phyloP scores from a whole-genome alignment of 805 yeast species.

The Pichia deserticola region DNA sequence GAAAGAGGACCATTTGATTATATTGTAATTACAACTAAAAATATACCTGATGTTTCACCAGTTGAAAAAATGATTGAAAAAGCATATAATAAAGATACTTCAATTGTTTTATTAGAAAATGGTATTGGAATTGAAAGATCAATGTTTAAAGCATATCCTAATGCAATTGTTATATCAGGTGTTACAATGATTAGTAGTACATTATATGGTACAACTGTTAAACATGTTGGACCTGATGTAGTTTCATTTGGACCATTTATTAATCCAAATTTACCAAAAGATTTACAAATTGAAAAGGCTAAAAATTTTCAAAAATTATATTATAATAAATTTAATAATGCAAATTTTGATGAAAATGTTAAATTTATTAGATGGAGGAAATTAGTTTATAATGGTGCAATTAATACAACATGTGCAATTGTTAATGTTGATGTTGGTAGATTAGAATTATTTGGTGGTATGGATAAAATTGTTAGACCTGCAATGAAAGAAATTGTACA shows the following conservation, averaged over 20 bases:
- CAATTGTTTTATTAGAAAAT: slow-evolving; percentile 33
- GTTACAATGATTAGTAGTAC: slow-evolving; percentile 32
- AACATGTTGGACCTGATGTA: slow-evolving; percentile 30
- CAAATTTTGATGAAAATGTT: slow-evolving; percentile 29
- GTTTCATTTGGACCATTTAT: slow-evolving; percentile 31
- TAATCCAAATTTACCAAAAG: slow-evolving; percentile 23
- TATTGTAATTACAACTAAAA: slow-evolving; percentile 55
- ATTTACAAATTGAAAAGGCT: slow-evolving; percentile 25
- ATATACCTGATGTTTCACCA: slow-evolving; percentile 53
- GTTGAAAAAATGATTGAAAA: slow-evolving; percentile 31
- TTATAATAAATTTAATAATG: slow-evolving; percentile 24
- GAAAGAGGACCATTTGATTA: slow-evolving; percentile 40
- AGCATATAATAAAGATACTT: slow-evolving; percentile 24
- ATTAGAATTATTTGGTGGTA: slow-evolving; percentile 24
- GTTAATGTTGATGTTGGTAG: slow-evolving; percentile 36
- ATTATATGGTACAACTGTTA: slow-evolving; percentile 24
- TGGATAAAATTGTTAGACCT: slow-evolving; percentile 26
- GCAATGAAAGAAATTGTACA: slow-evolving; percentile 38
- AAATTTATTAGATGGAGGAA: slow-evolving; percentile 40
- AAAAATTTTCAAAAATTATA: slow-evolving; percentile 29
- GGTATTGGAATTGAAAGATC: slow-evolving; percentile 34
- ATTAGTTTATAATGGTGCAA: slow-evolving; percentile 40
- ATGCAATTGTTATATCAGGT: slow-evolving; percentile 32
- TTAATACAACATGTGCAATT: slow-evolving; percentile 38
- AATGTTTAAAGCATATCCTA: slow-evolving; percentile 28